Evolutionary conservation across 2,329 filamentous ascomycete species (phyloP), one percentile per base, ranked within the genome.

Genomic region (Septoria petroselini): DNA sequence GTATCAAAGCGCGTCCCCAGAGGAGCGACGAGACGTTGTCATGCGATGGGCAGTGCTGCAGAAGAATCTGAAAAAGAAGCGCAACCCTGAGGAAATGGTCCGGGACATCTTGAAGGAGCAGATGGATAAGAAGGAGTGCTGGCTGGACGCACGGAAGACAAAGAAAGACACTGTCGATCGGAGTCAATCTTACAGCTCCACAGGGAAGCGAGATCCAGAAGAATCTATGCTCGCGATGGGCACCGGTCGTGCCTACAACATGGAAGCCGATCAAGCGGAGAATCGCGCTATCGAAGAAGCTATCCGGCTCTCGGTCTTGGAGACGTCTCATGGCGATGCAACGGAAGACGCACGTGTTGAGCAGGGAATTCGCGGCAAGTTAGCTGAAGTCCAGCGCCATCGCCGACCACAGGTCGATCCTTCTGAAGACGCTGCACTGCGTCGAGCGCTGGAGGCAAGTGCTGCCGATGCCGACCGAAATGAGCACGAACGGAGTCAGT

Each of bases 261-360:
- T 48, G 21, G 54, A 58, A 7, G 42, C 57, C 1, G 54, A 59
- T 8, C 66, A 69, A 35, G 67, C 65, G 4, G 73, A 79, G n/a
- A 74, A 80, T 27, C 74, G 76, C 2, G 84, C 86, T 49, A 78
- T 89, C 34, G 86, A 91, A 64, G 73, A 78, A 34, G 87, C 87
- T 1, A 91, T 93, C 50, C 78, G 76, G 45, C 74, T 75, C 8
- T 86, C 85, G 1, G 84, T 93, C 1, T 71, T 73, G 6, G 79
- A 85, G 62, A 89, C 86, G 0, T 90, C 86, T 0, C 76, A 73
- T 1, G 87, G 88, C 8, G 76, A 91, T 55, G 64, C 75, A 0
- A 76, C 81, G 15, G 85, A 93, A 65, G 88, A 93, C 61, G 76
- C 76, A 17, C 74, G 79, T 51, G 76, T 94, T 40, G 88, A 90